Evolutionary conservation across 805 yeast genomes (phyloP), one percentile per base, ranked within the genome.

Genomic region (Teunomyces funiuensis): DNA sequence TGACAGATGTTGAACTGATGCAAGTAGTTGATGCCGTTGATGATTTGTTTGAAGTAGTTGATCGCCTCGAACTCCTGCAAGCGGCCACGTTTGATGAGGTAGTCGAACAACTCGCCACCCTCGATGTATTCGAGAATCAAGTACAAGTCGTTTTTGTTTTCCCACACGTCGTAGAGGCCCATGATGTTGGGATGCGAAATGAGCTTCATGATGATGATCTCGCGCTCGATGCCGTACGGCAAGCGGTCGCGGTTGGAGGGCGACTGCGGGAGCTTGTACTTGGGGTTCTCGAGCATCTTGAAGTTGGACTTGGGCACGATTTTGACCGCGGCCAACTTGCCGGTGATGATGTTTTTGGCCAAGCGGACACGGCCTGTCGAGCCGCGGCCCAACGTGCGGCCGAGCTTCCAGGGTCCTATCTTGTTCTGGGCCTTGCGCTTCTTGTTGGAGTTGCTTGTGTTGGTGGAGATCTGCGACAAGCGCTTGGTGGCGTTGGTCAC

Each of bases 391-490:
- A 93, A 70, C 2, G 99, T 93, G 51, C 91, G 77, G 20, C 98
- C 98, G 27, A 93, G 71, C 58, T 88, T 86, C 99, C 99, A 93
- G 2, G 99, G 97, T 2, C 99, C 99, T 33, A 93, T 82, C 51
- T 80, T 74, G 49, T 76, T 75, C 52, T 76, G 80, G 39, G 62
- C 52, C 44, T 67, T 61, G 34, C 73, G 71, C 63, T 55, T 77
- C 61, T 67, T 64, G 41, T 60, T 60, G 10, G 65, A 69, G 51
- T 57, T 65, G 46, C 61, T 64, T 16, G 76, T 70, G 46, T 60
- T 63, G 39, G 77, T 69, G 30, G 74, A 57, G 53, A 73, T 57
- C 54, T 76, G 81, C 7, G 80, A 76, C 31, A 76, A 60, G 38
- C 82, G 57, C 47, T 75, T 74, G 30, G 74, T 65, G 29, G 76